Percentiles rank a stretch among this genome's conserved stretches.
Conservation (phyloP, 2,329 filamentous ascomycete species). For the Diaporthe australafricana region DNA sequence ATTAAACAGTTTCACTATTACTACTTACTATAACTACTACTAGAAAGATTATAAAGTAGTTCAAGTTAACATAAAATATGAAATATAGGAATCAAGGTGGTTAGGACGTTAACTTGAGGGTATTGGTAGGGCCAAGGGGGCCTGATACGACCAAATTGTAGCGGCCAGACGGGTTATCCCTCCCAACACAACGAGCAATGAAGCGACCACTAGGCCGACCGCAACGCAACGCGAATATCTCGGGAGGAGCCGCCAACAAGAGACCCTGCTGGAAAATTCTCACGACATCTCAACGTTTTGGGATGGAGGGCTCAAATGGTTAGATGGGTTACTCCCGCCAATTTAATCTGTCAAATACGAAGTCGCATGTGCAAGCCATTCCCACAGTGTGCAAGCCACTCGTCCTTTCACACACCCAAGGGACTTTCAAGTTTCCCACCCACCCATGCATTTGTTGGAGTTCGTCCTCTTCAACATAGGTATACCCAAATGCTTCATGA, state of each 20-base stretch:
- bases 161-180: not conserved
- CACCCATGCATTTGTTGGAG: not conserved
- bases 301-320: slow-evolving; percentile 1
- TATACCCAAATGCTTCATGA: not conserved
- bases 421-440: no score
- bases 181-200: slow-evolving; percentile 14
- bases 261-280: not conserved
- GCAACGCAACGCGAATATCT: slow-evolving; percentile 19
- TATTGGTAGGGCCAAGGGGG: not conserved
- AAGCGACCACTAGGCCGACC: slow-evolving; percentile 11
- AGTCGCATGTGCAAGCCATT: not conserved
- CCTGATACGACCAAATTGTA: not conserved
- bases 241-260: not conserved
- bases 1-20: no score
- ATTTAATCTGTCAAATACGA: slow-evolving; percentile 21
- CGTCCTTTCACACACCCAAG: not conserved
- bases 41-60: no score
- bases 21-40: no score
- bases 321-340: slow-evolving; percentile 14
- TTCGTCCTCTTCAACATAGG: not conserved
- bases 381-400: slow-evolving; percentile 14
- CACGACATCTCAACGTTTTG: slow-evolving; percentile 23
- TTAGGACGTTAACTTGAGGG: not conserved
- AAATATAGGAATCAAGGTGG: not conserved
- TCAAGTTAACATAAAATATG: no score